Conservation (phyloP, 805 yeast genomes). For the Pichia rugopelliculosa region DNA sequence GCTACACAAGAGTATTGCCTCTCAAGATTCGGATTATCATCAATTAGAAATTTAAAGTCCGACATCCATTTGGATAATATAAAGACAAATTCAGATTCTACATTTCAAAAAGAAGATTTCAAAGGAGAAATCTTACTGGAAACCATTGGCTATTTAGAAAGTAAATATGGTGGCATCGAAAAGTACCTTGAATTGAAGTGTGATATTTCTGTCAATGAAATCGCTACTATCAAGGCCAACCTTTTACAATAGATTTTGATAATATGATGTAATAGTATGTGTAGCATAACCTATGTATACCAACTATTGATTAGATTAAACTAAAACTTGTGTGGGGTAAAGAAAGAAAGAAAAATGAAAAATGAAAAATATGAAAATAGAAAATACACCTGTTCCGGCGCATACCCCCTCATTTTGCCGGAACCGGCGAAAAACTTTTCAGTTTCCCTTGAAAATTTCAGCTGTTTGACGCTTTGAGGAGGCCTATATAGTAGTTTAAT, state of each 20-base stretch:
- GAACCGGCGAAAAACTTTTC: background rate
- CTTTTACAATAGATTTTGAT: background rate
- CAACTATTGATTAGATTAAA: no score
- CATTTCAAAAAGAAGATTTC: conserved; percentile 45
- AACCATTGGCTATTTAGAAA: conserved; percentile 46
- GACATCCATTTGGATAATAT: conserved; percentile 16
- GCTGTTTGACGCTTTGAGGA: background rate
- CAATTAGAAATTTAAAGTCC: conserved; percentile 38
- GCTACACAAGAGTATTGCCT: conserved; percentile 73
- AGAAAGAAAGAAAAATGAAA: background rate
- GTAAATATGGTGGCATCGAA: conserved; percentile 47
- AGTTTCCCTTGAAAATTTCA: background rate
- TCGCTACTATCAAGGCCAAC: background rate
- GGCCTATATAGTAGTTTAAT: no score
- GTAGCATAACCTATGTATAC: no score
- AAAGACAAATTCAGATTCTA: conserved; percentile 27
- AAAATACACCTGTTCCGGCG: background rate
- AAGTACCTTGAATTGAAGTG: conserved; percentile 37
- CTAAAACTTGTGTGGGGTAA: no score
- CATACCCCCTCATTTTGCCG: background rate
- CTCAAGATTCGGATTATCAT: conserved; percentile 55
- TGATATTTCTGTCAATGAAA: conserved; percentile 38
- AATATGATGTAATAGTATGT: no score
- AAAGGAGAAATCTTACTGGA: conserved; percentile 64
- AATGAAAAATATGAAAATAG: no score